These are phyloP conservation scores for Candida hungchunana DNA, from an alignment of 805 yeast genomes.

Conservation along the genomic window DNA sequence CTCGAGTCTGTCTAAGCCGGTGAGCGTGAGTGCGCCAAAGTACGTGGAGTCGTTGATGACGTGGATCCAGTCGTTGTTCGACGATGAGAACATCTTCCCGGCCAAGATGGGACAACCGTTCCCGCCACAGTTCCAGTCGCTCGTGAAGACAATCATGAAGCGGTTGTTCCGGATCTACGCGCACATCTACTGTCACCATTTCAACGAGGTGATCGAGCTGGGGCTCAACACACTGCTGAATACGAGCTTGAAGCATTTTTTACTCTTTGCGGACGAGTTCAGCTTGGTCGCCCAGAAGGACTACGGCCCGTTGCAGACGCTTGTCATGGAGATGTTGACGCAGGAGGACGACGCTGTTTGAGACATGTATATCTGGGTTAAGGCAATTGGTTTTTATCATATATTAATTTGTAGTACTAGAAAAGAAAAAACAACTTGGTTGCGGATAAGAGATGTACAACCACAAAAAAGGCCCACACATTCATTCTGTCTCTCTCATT, in stretches of 20 bases:
- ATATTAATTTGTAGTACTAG: too few species aligned
- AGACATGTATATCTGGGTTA: too few species aligned
- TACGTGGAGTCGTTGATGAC: constrained; percentile 90
- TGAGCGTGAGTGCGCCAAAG: constrained; percentile 89
- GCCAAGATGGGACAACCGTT: constrained; percentile 88
- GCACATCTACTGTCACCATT: constrained; percentile 96
- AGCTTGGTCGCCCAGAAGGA: constrained; percentile 72
- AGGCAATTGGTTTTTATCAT: too few species aligned
- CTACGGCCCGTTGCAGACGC: constrained; percentile 86
- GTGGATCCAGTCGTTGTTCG: constrained; percentile 93
- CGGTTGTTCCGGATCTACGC: constrained; percentile 93
- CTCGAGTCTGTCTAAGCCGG: constrained; percentile 61
- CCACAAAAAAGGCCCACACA: too few species aligned
- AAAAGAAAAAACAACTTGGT: too few species aligned
- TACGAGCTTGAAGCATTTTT: constrained; percentile 92
- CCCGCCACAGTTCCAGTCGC: constrained; percentile 73
- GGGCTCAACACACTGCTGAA: constrained; percentile 91
- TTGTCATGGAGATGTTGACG: constrained; percentile 47
- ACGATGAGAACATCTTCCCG: constrained; percentile 88
- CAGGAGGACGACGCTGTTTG: constrained; percentile 10
- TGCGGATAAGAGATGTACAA: too few species aligned
- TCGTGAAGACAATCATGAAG: constrained; percentile 83
- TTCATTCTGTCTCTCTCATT: too few species aligned
- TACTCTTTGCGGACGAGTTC: constrained; percentile 82
- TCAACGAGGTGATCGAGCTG: constrained; percentile 88